A percentile compares a stretch with the other conserved stretches of the same genome.
Evolutionary conservation across 768 basidiomycete genomes (phyloP).

Genomic region (Calocybe indica): DNA sequence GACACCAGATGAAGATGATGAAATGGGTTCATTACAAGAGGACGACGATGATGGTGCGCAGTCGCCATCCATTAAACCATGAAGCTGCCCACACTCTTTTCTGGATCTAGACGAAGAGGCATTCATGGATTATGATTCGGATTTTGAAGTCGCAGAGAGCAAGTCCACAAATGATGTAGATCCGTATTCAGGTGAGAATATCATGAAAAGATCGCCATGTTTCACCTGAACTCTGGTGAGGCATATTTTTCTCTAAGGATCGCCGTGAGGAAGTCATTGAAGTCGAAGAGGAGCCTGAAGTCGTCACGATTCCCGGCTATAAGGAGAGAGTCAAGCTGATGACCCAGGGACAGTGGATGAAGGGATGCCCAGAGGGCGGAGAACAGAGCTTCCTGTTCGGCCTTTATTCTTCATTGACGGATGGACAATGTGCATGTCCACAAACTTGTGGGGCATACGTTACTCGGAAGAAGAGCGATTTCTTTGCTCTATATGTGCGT

Average conservation of each 20-base stretch:
- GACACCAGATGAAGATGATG: slow-evolving; percentile 61
- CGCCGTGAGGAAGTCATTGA: slow-evolving; percentile 89
- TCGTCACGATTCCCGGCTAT: slow-evolving; percentile 32
- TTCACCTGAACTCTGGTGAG: slow-evolving; percentile 27
- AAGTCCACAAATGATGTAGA: slow-evolving; percentile 58
- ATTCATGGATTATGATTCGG: slow-evolving; percentile 80
- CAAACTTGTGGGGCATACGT: slow-evolving; percentile 64
- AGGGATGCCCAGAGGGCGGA: slow-evolving; percentile 89
- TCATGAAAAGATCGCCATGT: background rate
- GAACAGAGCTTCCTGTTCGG: slow-evolving; percentile 88
- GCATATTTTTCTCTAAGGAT: slow-evolving; percentile 94
- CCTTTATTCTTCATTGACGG: slow-evolving; percentile 69
- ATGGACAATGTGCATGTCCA: slow-evolving; percentile 64
- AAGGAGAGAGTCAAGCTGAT: slow-evolving; percentile 56
- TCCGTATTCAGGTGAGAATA: slow-evolving; percentile 73
- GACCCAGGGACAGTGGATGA: slow-evolving; percentile 95
- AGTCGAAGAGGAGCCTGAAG: slow-evolving; percentile 75
- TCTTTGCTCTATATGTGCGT: slow-evolving; percentile 80
- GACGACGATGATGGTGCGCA: slow-evolving; percentile 43
- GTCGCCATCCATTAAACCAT: too few relatives aligned
- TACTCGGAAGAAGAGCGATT: slow-evolving; percentile 64
- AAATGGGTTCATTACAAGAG: slow-evolving; percentile 38
- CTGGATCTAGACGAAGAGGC: slow-evolving; percentile 32
- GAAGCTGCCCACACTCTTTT: too few relatives aligned
- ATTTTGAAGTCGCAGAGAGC: slow-evolving; percentile 46